Conservation (phyloP, 2,329 filamentous ascomycete species). For the Waltergamsia citrina region DNA sequence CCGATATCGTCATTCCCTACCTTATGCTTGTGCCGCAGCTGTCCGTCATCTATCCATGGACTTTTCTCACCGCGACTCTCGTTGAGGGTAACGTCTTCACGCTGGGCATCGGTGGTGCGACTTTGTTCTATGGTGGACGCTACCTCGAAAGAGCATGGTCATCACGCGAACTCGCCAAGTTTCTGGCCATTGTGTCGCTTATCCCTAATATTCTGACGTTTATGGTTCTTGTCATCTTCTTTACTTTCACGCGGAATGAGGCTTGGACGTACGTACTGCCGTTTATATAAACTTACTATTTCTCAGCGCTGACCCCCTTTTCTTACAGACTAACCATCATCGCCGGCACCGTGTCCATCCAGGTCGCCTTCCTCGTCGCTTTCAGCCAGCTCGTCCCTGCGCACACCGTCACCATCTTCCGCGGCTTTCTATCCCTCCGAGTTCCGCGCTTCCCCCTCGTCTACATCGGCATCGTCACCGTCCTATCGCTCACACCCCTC, state of each 20-base stretch:
- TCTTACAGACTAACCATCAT: conserved; percentile 62
- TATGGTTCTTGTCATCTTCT: conserved; percentile 63
- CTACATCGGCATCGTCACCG: conserved; percentile 65
- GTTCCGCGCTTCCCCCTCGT: conserved; percentile 65
- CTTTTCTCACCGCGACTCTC: conserved; percentile 73
- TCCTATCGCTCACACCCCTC: conserved; percentile 47
- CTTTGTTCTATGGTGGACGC: conserved; percentile 83
- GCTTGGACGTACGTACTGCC: conserved; percentile 53
- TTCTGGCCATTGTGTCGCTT: conserved; percentile 66
- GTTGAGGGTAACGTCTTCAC: conserved; percentile 93
- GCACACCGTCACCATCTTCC: conserved; percentile 91
- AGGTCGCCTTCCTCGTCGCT: conserved; percentile 88
- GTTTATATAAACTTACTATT: neutral
- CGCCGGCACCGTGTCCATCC: conserved; percentile 79
- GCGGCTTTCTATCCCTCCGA: conserved; percentile 78
- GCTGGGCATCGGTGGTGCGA: conserved; percentile 63
- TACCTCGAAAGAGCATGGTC: conserved; percentile 97
- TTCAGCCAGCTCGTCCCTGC: conserved; percentile 97
- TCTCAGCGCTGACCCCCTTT: neutral
- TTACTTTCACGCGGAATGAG: conserved; percentile 56
- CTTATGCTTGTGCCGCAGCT: conserved; percentile 76
- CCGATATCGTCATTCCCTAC: conserved; percentile 69
- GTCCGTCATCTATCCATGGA: conserved; percentile 88
- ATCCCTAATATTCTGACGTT: conserved; percentile 75
- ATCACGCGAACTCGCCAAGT: conserved; percentile 83